Evolutionary conservation across 768 basidiomycete genomes (phyloP), one percentile per base, ranked within the genome.

Genomic region (Termitomyces heimii): DNA sequence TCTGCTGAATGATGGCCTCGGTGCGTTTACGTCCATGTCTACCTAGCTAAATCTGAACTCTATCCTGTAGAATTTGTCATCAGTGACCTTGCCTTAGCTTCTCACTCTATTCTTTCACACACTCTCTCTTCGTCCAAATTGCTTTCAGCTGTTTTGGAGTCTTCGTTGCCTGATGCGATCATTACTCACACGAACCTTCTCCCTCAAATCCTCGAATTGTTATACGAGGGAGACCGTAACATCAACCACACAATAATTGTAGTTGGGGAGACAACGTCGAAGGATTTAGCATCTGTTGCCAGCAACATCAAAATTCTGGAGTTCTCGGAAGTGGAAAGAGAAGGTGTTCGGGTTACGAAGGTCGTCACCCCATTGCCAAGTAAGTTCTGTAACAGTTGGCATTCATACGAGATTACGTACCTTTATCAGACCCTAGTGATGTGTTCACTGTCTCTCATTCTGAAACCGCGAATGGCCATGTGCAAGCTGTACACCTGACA

Each of bases 1-100:
- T 13, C 72, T 93, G 26, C 73, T 94, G 40, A 89, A 94, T 60
- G 92, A 94, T 65, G 71, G 86, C 45, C 74, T 94, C 46, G 91
- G 92, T 89, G 61, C 13, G 78, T 67, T 26, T 26, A 18, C 5
- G 14, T 44, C 37, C 53, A 8, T 52, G 18, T 34, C 5, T 20
- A 40, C 18, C 18, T 14, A 9, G 40, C 20, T 39, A 18, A 9
- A 13, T 4, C 16, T 47, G 57, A 40, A 22, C 10, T 12, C 28
- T 13, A 34, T 31, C 28, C 46, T 31, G 4, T 64, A 90, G 92
- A 89, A 72, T 94, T 89, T 67, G 65, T 93, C 65, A 81, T 94
- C 46, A 76, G 83, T 29, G 92, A 94, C 71, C 77, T 94, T 28
- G 91, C 91, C 1, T 77, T 94, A 43, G 84, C 86, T 1, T 81